Evolutionary conservation across 2,329 filamentous ascomycete species (phyloP).

Genomic region (Cladobotryum protrusum): DNA sequence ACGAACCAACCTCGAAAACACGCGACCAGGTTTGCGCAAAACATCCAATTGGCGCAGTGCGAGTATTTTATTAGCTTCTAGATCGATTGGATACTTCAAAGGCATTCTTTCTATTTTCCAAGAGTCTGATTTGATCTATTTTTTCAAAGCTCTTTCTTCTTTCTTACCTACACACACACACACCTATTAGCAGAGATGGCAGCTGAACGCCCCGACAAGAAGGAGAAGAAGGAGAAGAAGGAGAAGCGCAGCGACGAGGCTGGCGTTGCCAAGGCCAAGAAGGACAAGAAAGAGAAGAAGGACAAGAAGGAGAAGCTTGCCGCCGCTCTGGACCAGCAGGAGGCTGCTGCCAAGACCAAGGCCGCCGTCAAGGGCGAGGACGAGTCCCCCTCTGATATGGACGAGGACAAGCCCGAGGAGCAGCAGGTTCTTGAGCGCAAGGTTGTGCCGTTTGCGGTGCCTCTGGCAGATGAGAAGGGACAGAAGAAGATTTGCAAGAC

Average conservation of each 20-base stretch:
- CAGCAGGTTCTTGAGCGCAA: conserved; percentile 42
- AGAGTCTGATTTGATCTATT: not conserved
- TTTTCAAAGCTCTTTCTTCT: not conserved
- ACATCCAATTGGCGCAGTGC: conserved; percentile 6
- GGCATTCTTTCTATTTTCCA: not conserved
- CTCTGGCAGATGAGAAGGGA: conserved; percentile 72
- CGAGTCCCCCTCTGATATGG: conserved; percentile 40
- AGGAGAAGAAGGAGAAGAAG: conserved; percentile 56
- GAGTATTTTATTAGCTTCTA: not conserved
- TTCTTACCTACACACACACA: conserved; percentile 1
- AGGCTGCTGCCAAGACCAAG: conserved; percentile 35
- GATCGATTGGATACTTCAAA: not conserved
- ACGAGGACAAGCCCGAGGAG: conserved; percentile 39
- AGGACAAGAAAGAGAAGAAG: conserved; percentile 62
- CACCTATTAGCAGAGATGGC: conserved; percentile 33
- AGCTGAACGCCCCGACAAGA: conserved; percentile 43
- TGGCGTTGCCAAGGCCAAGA: conserved; percentile 49
- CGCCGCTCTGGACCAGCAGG: conserved; percentile 56
- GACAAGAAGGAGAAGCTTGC: conserved; percentile 69
- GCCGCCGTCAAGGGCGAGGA: conserved; percentile 35
- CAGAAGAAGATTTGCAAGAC: conserved; percentile 56
- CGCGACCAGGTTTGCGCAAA: conserved; percentile 8
- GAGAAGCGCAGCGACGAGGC: conserved; percentile 52
- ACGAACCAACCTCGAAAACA: conserved; percentile 9
- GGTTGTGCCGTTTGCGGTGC: conserved; percentile 77